phyloP scores from a whole-genome alignment of 2,329 filamentous ascomycete species.

The Sclerotinia sclerotiorum region DNA sequence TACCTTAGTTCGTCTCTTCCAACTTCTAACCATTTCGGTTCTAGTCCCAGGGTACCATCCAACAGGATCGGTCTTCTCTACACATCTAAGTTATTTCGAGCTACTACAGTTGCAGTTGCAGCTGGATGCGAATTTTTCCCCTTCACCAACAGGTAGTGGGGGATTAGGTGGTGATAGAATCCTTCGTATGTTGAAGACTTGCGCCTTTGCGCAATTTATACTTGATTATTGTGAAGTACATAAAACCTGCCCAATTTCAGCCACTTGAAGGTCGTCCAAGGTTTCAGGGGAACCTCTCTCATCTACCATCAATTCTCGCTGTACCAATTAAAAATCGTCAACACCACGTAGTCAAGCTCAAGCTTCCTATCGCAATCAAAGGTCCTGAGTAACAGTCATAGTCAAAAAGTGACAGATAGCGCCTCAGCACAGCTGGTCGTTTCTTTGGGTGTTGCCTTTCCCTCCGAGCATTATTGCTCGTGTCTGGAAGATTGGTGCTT shows the following conservation, averaged over 20 bases:
- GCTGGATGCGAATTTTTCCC: background rate
- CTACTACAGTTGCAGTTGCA: background rate
- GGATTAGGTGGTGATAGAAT: background rate
- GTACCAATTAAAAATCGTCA: too few species aligned
- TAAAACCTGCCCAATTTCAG: background rate
- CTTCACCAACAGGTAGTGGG: background rate
- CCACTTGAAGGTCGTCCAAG: background rate
- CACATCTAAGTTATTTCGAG: background rate
- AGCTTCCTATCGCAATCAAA: background rate
- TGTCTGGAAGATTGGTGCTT: too few species aligned
- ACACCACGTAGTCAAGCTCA: background rate
- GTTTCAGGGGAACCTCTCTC: background rate
- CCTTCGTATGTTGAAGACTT: background rate
- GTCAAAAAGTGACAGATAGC: background rate
- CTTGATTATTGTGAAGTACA: background rate
- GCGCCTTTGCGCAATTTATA: background rate
- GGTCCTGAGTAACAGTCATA: background rate
- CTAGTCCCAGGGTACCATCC: background rate
- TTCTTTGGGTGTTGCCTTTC: background rate
- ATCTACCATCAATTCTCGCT: background rate
- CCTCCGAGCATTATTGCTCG: too few species aligned
- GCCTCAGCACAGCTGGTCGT: background rate
- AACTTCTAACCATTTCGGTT: slow-evolving; percentile 2
- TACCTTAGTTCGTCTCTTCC: background rate
- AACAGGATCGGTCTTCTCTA: background rate